Percentiles rank a stretch among this genome's conserved stretches.
Conservation (phyloP, 163 green algal genomes). For the Chlamydomonas reinhardtii region DNA sequence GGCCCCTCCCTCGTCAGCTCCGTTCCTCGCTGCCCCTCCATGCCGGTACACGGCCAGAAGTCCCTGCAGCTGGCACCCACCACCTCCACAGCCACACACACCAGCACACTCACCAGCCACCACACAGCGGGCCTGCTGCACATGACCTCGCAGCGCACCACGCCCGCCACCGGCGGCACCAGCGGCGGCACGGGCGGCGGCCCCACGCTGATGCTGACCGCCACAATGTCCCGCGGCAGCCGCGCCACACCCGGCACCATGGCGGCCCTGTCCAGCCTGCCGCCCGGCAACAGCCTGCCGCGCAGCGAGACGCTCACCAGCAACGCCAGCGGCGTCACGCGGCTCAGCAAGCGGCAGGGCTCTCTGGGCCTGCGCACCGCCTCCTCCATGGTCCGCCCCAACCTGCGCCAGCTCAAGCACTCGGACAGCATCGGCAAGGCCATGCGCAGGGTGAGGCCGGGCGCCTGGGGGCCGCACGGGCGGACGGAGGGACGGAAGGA, state of each 20-base stretch:
- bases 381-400: constrained; percentile 24
- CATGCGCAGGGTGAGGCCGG: constrained; percentile 42
- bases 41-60: too few relatives aligned
- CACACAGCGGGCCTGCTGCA: too few relatives aligned
- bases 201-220: not conserved
- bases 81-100: not conserved
- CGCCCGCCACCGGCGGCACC: not conserved
- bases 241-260: not conserved
- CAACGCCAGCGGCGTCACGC: not conserved
- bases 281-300: not conserved
- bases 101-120: too few relatives aligned
- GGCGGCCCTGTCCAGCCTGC: too few relatives aligned
- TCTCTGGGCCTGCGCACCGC: not conserved
- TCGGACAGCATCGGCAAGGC: constrained; percentile 22
- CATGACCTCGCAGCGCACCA: not conserved
- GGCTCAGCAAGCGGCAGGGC: not conserved
- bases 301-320: not conserved
- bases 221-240: not conserved
- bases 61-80: not conserved
- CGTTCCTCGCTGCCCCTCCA: too few relatives aligned
- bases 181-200: not conserved
- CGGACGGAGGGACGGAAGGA: too few relatives aligned
- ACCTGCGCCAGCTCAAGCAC: constrained; percentile 12
- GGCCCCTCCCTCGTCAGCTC: too few relatives aligned
- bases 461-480: too few relatives aligned